Evolutionary conservation across 352 stramenopile genomes (phyloP).

Genomic region (Phytophthora vignae): DNA sequence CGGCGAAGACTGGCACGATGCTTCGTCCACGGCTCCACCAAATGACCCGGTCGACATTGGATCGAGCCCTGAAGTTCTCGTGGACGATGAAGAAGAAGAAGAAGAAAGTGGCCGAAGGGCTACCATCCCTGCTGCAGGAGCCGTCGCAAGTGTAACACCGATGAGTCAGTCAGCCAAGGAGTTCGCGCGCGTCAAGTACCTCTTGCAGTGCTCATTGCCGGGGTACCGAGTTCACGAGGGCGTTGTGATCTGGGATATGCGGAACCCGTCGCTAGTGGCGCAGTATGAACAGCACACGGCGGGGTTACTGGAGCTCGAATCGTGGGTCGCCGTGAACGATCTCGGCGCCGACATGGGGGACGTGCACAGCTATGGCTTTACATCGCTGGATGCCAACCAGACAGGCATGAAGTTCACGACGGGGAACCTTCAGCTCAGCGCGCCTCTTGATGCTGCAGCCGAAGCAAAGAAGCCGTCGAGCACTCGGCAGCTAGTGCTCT

Average conservation of each 20-base stretch:
- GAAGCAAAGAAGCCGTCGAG: slow-evolving; percentile 32
- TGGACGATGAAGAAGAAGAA: slow-evolving; percentile 26
- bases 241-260: slow-evolving; percentile 79
- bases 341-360: slow-evolving; percentile 66
- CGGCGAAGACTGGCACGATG: neutral
- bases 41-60: neutral
- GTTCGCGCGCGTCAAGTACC: slow-evolving; percentile 68
- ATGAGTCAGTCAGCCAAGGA: slow-evolving; percentile 58
- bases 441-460: slow-evolving; percentile 13
- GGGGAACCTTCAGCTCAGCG: slow-evolving; percentile 56
- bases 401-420: slow-evolving; percentile 75
- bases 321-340: slow-evolving; percentile 77
- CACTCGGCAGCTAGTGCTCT: slow-evolving; percentile 73
- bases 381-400: slow-evolving; percentile 50
- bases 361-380: slow-evolving; percentile 64
- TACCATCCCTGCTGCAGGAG: slow-evolving; percentile 44
- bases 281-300: slow-evolving; percentile 64
- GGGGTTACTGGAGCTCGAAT: slow-evolving; percentile 75
- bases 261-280: slow-evolving; percentile 56
- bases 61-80: slow-evolving; percentile 20
- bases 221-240: slow-evolving; percentile 63
- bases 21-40: neutral
- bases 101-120: slow-evolving; percentile 18
- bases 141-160: slow-evolving; percentile 56
- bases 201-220: slow-evolving; percentile 70